Evolutionary conservation across 495 filamentous ascomycete species (phyloP).

Genomic region (Lentithecium fluviatile): DNA sequence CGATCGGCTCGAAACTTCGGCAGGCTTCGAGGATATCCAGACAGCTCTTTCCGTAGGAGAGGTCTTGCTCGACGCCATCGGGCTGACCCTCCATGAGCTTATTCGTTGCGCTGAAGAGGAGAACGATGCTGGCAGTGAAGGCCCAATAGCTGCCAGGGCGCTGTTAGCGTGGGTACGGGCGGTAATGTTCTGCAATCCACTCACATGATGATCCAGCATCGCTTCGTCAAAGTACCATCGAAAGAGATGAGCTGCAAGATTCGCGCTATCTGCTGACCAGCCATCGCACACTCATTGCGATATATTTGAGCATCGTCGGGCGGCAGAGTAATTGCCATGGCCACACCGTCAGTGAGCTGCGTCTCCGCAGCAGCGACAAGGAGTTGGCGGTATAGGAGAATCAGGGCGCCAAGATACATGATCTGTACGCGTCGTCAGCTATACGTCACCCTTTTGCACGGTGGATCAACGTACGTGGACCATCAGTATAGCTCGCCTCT

Average conservation of each 20-base stretch:
- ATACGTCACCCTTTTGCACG: background rate
- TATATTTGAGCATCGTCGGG: constrained; percentile 18
- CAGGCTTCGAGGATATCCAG: constrained; percentile 30
- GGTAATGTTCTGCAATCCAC: background rate
- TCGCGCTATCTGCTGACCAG: constrained; percentile 27
- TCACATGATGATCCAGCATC: constrained; percentile 37
- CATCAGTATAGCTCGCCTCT: constrained; percentile 32
- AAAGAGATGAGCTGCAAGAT: constrained; percentile 27
- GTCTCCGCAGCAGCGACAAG: constrained; percentile 26
- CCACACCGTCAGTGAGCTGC: constrained; percentile 10
- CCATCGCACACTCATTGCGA: constrained; percentile 22
- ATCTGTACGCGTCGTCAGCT: constrained; percentile 17
- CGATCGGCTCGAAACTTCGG: constrained; percentile 25
- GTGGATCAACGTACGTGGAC: constrained; percentile 22
- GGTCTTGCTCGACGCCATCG: constrained; percentile 22
- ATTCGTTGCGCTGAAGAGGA: constrained; percentile 22
- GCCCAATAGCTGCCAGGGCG: constrained; percentile 27
- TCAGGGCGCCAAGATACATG: constrained; percentile 34
- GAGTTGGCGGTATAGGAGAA: constrained; percentile 29
- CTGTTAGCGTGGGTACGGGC: background rate
- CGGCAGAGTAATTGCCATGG: constrained; percentile 8
- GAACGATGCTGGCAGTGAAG: constrained; percentile 31
- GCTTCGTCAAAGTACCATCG: constrained; percentile 30
- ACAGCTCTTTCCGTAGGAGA: constrained; percentile 27
- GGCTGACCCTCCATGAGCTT: constrained; percentile 22